phyloP scores from a whole-genome alignment of 306 rosid species.

The Dalbergia cochinchinensis region DNA sequence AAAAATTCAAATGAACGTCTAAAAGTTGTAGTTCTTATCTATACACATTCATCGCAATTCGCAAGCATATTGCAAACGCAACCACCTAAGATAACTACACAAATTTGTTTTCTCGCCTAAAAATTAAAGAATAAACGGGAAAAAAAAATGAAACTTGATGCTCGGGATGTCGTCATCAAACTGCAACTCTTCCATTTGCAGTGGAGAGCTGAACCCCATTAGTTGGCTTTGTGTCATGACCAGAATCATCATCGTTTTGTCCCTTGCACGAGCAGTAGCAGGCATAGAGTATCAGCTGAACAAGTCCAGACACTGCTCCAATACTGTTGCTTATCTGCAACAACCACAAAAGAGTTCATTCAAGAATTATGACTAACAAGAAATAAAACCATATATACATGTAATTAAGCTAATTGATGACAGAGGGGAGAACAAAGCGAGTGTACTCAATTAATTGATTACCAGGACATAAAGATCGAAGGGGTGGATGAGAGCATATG shows the following conservation, averaged over 20 bases:
- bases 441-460: slow-evolving; percentile 11
- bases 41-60: too few species aligned
- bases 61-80: too few species aligned
- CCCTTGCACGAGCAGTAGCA: slow-evolving; percentile 41
- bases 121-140: too few species aligned
- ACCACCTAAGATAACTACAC: too few species aligned
- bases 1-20: too few species aligned
- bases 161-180: slow-evolving; percentile 7
- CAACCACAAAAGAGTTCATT: background rate
- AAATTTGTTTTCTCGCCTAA: too few species aligned
- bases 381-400: too few species aligned
- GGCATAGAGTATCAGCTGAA: slow-evolving; percentile 66
- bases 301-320: slow-evolving; percentile 64
- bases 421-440: background rate
- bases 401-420: background rate
- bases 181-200: background rate
- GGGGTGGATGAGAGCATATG: slow-evolving; percentile 75
- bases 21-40: too few species aligned
- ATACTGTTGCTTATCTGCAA: slow-evolving; percentile 74
- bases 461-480: slow-evolving; percentile 74
- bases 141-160: too few species aligned
- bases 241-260: background rate
- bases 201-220: slow-evolving; percentile 52
- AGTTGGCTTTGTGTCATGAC: slow-evolving; percentile 25
- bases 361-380: background rate